A percentile compares a stretch with the other conserved stretches of the same genome.
Evolutionary conservation across 306 rosid genomes (phyloP).

Genomic region (Lathyrus aphaca): DNA sequence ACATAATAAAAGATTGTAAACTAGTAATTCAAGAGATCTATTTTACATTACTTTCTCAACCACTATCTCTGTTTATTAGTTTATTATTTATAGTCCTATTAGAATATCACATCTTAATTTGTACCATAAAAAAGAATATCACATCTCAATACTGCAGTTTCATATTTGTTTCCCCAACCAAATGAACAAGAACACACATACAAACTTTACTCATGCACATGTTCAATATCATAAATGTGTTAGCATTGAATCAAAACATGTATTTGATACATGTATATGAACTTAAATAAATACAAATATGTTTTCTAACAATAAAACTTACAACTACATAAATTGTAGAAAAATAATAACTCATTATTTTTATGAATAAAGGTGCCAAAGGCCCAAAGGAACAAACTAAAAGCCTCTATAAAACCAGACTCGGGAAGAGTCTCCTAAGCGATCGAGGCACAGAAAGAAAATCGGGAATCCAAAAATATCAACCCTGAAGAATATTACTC

Average conservation of each 20-base stretch:
- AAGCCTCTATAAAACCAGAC: background rate
- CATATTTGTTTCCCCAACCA: no score
- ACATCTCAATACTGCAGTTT: no score
- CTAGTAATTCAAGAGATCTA: no score
- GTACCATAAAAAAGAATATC: no score
- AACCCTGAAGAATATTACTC: slow-evolving; percentile 21
- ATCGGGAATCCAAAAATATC: background rate
- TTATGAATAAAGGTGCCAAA: background rate
- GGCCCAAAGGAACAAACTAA: background rate
- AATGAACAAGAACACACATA: background rate
- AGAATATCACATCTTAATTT: no score
- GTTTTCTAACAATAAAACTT: slow-evolving; percentile 27
- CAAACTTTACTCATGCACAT: background rate
- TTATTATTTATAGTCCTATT: no score
- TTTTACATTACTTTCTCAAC: no score
- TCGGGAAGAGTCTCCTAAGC: background rate
- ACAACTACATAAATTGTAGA: slow-evolving; percentile 22
- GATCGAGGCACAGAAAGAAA: background rate
- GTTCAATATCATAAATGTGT: slow-evolving; percentile 2
- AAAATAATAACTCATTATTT: slow-evolving; percentile 28
- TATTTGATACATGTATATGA: slow-evolving; percentile 1
- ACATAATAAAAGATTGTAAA: no score
- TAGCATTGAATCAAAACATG: slow-evolving; percentile 21
- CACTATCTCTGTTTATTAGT: no score
- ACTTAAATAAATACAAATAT: background rate